Conservation (phyloP, 441 rosid genomes). For the Rhodomyrtus psidioides region DNA sequence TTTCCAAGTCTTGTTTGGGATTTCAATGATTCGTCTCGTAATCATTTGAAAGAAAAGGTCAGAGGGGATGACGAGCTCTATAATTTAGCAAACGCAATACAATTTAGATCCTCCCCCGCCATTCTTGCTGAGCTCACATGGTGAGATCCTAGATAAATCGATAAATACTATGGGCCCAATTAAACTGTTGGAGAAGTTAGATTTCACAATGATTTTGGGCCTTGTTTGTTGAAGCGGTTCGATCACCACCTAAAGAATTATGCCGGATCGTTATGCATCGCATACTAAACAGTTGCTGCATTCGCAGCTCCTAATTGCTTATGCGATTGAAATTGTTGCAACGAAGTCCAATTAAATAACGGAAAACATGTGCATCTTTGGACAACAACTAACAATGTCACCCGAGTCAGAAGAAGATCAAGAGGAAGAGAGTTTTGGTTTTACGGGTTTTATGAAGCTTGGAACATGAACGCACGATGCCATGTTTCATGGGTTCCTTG, state of each 20-base stretch:
- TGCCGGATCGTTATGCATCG: not conserved
- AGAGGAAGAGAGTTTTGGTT: not conserved
- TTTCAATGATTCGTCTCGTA: not conserved
- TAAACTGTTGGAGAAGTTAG: not conserved
- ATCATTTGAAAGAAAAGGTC: not conserved
- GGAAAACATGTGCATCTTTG: not conserved
- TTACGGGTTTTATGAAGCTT: not conserved
- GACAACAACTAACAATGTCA: not conserved
- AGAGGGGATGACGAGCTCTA: not conserved
- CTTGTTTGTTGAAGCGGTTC: not conserved
- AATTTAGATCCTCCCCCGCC: not conserved
- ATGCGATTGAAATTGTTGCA: not conserved
- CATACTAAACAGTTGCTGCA: not conserved
- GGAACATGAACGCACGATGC: not conserved
- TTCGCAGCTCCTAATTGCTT: not conserved
- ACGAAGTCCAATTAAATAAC: not conserved
- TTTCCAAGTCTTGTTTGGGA: not conserved
- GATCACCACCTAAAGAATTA: not conserved
- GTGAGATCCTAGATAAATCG: not conserved
- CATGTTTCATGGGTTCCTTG: not conserved
- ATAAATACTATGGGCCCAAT: not conserved
- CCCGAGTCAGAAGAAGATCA: not conserved
- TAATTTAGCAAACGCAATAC: not conserved
- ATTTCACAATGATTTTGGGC: not conserved
- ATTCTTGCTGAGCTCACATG: not conserved